Base-by-base conservation (phyloP, 1,284 basidiomycete genomes). In the Ceraceosorus bombacis region DNA sequence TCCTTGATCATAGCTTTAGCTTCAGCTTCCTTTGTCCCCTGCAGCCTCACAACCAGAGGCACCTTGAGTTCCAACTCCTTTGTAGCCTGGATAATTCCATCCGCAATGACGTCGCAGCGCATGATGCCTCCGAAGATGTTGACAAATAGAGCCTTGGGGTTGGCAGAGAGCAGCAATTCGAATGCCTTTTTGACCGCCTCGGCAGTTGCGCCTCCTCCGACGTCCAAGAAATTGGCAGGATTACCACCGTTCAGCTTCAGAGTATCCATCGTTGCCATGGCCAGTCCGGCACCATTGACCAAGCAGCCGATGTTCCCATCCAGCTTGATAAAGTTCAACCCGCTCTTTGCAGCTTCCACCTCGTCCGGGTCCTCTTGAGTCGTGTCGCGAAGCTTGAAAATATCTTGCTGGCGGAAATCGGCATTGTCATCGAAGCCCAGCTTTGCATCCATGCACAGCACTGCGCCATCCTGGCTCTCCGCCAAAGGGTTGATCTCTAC, bases 191-290 rank as follows among this genome's bases (percentile, higher is more conserved):
- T 99, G 71, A 99, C 95, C 8, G 94, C 95, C 73, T 95, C 90
- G 41, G 95, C 92, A 6, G 93, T 97, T 51, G 95, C 95, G 73
- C 94, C 88, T 49, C 90, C 94, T 82, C 94, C 94, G 59, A 97
- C 93, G 73, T 98, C 94, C 65, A 98, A 83, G 85, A 95, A 98
- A 81, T 98, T 98, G 65, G 95, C 95, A 8, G 95, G 95, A 75
- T 92, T 87, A 49, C 73, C 73, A 10, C 72, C 72, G 62, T 73
- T 73, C 10, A 46, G 43, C 64, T 93, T 86, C 60, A 99, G 83
- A 41, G 98, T 94, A 77, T 99, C 95, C 93, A 99, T 98, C 57
- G 95, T 99, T 39, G 95, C 95, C 95, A 99, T 99, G 57, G 95
- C 95, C 63, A 99, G 83, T 78, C 95, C 95, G 62, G 95, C 95